Base-by-base conservation (phyloP, 75 land plant species). In the Cunninghamia lanceolata region DNA sequence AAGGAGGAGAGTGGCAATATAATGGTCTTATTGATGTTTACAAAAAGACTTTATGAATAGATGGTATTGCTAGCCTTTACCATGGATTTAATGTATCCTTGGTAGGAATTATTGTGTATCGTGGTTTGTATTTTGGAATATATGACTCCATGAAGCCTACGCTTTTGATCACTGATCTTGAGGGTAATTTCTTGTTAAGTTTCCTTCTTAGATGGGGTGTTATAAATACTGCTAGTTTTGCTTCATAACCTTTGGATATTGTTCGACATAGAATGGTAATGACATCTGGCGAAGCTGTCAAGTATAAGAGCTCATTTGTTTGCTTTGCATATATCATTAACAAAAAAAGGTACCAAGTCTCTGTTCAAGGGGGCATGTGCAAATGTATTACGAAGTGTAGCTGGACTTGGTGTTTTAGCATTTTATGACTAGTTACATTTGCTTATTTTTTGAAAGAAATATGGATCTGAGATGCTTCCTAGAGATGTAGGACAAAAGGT, bases 341-440 rank as follows among this genome's bases (percentile, higher is more conserved):
- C n/a, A 35, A 89, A 87, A 66, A 90, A 91, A 73, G 92, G 90
- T 42, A 54, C 82, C 38, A 91, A 87, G 85, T 91, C 92, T 19
- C 87, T 91, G 28, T 91, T 91, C 82, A 91, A 91, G 88, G 92
- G 92, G 16, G 92, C 88, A 30, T 88, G 91, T 85, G 92, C 92
- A 38, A 91, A 91, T 82, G 87, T 89, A 17, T 85, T 91, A 76
- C 84, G 92, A 35, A 89, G 89, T 28, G 88, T 91, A 34, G 92
- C 90, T 25, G 92, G 90, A 78, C 90, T 90, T 52, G 92, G 92
- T 46, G 92, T 89, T 82, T 85, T 91, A 6, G 76, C 92, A 59
- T 86, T 87, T 3, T 91, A 91, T 82, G 92, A 91, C 83, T 52
- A 89, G 85, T 86, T 89, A 28, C 92, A 91, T 87, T 13, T 89